Conservation (phyloP, 208 protist species). For the Trichomonas gallinae region DNA sequence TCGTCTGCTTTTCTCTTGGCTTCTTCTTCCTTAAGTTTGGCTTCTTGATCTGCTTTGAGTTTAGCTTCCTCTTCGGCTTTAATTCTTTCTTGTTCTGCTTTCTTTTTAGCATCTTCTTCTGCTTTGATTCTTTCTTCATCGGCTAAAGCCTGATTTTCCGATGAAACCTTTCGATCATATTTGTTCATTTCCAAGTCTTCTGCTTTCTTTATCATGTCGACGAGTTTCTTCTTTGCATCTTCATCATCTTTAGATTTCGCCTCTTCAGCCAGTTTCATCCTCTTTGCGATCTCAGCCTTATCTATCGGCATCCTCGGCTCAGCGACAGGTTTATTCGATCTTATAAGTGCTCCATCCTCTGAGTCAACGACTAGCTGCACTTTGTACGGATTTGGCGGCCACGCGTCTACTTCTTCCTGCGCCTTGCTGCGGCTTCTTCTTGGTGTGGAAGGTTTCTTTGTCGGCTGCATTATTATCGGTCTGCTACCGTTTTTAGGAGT, state of each 20-base stretch:
- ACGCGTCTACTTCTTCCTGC: not conserved
- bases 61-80: not conserved
- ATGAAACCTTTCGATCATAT: not conserved
- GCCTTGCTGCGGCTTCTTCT: not conserved
- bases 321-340: not conserved
- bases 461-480: not conserved
- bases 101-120: not conserved
- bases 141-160: not conserved
- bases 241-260: not conserved
- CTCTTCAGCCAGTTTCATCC: not conserved
- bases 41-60: not conserved
- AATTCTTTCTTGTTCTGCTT: not conserved
- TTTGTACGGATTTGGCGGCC: not conserved
- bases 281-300: not conserved
- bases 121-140: not conserved
- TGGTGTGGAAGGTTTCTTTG: not conserved
- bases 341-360: not conserved
- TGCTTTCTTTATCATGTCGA: not conserved
- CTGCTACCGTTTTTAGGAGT: not conserved
- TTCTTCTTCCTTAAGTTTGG: too few relatives aligned
- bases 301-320: not conserved
- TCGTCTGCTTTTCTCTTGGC: too few relatives aligned
- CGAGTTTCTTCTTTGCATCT: not conserved
- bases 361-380: not conserved
- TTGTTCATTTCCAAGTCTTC: not conserved